A percentile compares a stretch with the other conserved stretches of the same genome.
These are phyloP conservation scores for Xylariaceae sp. DNA, from an alignment of 2,329 filamentous ascomycete species.

Conservation along the genomic window DNA sequence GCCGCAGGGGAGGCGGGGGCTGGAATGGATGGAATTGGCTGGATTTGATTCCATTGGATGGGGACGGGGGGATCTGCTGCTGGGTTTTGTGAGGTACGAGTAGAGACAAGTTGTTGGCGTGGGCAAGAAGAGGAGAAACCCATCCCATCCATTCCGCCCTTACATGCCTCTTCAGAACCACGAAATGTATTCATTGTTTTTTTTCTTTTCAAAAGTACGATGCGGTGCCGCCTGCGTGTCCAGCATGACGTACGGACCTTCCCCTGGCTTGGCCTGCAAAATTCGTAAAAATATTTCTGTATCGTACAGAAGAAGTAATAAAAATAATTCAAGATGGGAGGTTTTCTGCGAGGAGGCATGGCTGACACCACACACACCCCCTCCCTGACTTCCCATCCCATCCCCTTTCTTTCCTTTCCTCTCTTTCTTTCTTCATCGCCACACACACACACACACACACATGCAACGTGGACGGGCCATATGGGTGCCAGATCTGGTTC, in stretches of 20 bases:
- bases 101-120: not conserved
- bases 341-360: not conserved
- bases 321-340: not conserved
- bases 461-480: conserved; percentile 3
- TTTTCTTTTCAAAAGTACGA: not conserved
- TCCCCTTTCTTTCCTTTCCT: not conserved
- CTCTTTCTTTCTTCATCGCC: not conserved
- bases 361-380: not conserved
- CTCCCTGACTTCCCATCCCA: not conserved
- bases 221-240: not conserved
- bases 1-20: not conserved
- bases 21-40: not conserved
- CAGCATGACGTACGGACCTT: not conserved
- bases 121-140: not conserved
- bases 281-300: not conserved
- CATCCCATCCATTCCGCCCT: not conserved
- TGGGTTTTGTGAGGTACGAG: not conserved
- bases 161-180: not conserved
- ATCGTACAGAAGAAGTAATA: not conserved
- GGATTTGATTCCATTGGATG: not conserved
- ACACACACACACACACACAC: conserved; percentile 1
- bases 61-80: not conserved
- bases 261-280: no score
- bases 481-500: conserved; percentile 4
- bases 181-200: not conserved